Conservation (phyloP, 2,329 filamentous ascomycete species). For the Paracoccidioides brasiliensis region DNA sequence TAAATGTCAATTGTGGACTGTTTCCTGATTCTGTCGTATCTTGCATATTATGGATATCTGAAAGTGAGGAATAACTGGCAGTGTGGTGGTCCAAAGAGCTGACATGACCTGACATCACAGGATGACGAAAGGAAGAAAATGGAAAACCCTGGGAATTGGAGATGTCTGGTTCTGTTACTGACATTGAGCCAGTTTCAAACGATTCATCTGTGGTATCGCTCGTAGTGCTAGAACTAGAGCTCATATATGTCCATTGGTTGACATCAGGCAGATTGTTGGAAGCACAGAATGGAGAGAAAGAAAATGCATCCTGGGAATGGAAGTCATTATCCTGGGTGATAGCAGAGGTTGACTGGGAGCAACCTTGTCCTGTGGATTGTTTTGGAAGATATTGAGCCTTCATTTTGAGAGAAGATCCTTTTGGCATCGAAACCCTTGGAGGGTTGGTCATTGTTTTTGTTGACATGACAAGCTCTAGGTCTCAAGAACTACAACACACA, state of each 20-base stretch:
- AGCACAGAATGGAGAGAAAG: slow-evolving; percentile 26
- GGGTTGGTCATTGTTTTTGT: slow-evolving; percentile 25
- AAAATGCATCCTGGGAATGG: slow-evolving; percentile 30
- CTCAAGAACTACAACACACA: neutral
- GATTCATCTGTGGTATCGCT: slow-evolving; percentile 19
- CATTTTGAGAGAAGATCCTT: slow-evolving; percentile 20
- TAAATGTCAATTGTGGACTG: slow-evolving; percentile 26
- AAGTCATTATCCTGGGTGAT: slow-evolving; percentile 32
- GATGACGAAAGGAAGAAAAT: slow-evolving; percentile 30
- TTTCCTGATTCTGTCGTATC: slow-evolving; percentile 20
- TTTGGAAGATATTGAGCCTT: slow-evolving; percentile 24
- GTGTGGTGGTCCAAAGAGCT: slow-evolving; percentile 14
- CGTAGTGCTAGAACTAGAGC: slow-evolving; percentile 11
- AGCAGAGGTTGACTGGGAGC: slow-evolving; percentile 27
- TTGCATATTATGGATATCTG: slow-evolving; percentile 26
- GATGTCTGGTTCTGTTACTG: slow-evolving; percentile 25
- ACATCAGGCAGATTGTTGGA: slow-evolving; percentile 24
- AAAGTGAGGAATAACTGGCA: slow-evolving; percentile 26
- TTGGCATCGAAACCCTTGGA: slow-evolving; percentile 25
- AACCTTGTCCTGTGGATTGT: slow-evolving; percentile 25
- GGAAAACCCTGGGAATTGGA: slow-evolving; percentile 31
- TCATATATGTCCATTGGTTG: slow-evolving; percentile 26
- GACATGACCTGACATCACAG: slow-evolving; percentile 27
- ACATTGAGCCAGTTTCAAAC: slow-evolving; percentile 25
- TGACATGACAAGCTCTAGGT: slow-evolving; percentile 19